Conservation (phyloP, 257 asterid genomes). For the Marsdenia floribunda region DNA sequence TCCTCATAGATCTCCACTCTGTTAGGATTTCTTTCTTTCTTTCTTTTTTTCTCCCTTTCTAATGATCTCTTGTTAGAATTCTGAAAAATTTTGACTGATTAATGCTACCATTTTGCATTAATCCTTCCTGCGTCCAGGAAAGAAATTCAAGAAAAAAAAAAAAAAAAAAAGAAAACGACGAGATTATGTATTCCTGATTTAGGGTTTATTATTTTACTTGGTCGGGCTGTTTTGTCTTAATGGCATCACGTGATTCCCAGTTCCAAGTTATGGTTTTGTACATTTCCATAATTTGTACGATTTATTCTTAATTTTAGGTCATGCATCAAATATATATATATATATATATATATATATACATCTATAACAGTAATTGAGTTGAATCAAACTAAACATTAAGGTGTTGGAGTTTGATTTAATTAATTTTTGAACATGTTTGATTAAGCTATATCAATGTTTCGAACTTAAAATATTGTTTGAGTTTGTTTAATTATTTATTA, state of each 20-base stretch:
- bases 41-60: slow-evolving; percentile 2
- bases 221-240: slow-evolving; percentile 96
- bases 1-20: slow-evolving; percentile 93
- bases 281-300: slow-evolving; percentile 14
- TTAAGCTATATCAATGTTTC: too few relatives aligned
- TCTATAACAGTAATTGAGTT: too few relatives aligned
- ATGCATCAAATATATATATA: neutral
- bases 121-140: neutral
- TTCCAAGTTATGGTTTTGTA: slow-evolving; percentile 38
- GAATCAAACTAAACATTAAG: too few relatives aligned
- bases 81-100: slow-evolving; percentile 11
- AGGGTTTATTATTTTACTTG: slow-evolving; percentile 59
- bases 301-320: slow-evolving; percentile 19
- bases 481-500: too few relatives aligned
- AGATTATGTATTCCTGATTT: slow-evolving; percentile 10
- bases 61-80: neutral
- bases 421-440: too few relatives aligned
- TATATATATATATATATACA: too few relatives aligned
- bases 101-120: slow-evolving; percentile 7
- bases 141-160: too few relatives aligned
- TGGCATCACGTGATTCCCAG: slow-evolving; percentile 68
- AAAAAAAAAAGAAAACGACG: neutral
- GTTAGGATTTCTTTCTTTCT: too few relatives aligned
- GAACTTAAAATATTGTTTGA: too few relatives aligned
- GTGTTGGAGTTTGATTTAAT: too few relatives aligned